Conservation (phyloP, 2,329 filamentous ascomycete genomes). For the Penicillium italicum region DNA sequence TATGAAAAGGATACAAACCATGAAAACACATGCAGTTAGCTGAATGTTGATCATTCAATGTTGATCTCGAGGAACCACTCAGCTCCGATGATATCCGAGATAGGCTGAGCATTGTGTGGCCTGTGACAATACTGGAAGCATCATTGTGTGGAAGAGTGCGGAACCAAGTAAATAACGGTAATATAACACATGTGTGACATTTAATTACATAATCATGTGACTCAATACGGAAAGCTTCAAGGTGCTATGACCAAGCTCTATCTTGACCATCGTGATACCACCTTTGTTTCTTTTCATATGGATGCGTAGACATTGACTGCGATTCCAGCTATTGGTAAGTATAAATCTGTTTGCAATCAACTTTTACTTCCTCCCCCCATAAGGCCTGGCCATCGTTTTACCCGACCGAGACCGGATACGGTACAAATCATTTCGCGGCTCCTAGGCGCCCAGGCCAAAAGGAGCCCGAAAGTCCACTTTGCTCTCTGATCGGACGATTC, state of each 20-base stretch:
- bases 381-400: constrained; percentile 3
- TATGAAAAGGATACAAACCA: not conserved
- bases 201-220: not conserved
- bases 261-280: constrained; percentile 1
- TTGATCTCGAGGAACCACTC: not conserved
- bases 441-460: constrained; percentile 10
- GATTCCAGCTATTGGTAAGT: constrained; percentile 10
- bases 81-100: constrained; percentile 22
- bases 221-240: not conserved
- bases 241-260: constrained; percentile 9
- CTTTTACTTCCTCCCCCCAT: not conserved
- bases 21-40: not conserved
- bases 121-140: not conserved
- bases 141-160: not conserved
- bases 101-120: not conserved
- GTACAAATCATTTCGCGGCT: constrained; percentile 15
- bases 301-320: not conserved
- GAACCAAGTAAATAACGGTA: not conserved
- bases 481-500: constrained; percentile 19
- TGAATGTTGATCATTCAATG: not conserved
- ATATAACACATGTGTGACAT: no score
- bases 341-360: not conserved
- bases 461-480: constrained; percentile 7
- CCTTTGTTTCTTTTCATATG: not conserved
- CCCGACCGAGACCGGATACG: constrained; percentile 19